Evolutionary conservation across 305 asterid species (phyloP).

Genomic region (Galium porrigens): DNA sequence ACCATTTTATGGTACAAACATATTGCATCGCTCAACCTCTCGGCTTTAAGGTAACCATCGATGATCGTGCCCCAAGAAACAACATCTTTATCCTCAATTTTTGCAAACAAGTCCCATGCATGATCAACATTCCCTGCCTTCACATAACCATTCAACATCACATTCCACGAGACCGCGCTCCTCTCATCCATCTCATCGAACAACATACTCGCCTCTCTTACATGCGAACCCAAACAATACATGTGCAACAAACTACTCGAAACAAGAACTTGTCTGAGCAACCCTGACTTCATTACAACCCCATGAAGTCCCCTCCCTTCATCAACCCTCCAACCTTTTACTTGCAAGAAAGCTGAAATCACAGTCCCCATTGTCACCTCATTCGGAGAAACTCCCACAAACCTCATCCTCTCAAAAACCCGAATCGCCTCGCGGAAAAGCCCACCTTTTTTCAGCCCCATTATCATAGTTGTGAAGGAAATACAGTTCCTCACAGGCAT

Average conservation of each 20-base stretch:
- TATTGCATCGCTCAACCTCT: conserved; percentile 50
- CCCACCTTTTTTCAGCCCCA: conserved; percentile 52
- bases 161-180: conserved; percentile 77
- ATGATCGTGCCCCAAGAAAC: conserved; percentile 88
- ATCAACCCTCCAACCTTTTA: conserved; percentile 18
- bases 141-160: conserved; percentile 80
- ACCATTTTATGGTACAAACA: conserved; percentile 42
- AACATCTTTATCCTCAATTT: conserved; percentile 47
- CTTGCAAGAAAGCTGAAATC: conserved; percentile 42
- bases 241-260: conserved; percentile 59
- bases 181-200: conserved; percentile 42
- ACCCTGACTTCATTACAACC: conserved; percentile 54
- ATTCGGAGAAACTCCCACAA: conserved; percentile 44
- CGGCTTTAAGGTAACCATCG: conserved; percentile 49
- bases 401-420: conserved; percentile 54
- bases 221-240: conserved; percentile 31
- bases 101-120: conserved; percentile 45
- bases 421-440: conserved; percentile 32
- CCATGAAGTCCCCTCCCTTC: conserved; percentile 52
- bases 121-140: conserved; percentile 44
- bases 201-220: conserved; percentile 38
- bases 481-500: conserved; percentile 50
- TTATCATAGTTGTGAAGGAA: conserved; percentile 67
- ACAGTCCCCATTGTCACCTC: conserved; percentile 72
- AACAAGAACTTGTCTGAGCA: conserved; percentile 33